Base-by-base conservation (phyloP, 257 asterid genomes). In the Gardenia jasminoides region DNA sequence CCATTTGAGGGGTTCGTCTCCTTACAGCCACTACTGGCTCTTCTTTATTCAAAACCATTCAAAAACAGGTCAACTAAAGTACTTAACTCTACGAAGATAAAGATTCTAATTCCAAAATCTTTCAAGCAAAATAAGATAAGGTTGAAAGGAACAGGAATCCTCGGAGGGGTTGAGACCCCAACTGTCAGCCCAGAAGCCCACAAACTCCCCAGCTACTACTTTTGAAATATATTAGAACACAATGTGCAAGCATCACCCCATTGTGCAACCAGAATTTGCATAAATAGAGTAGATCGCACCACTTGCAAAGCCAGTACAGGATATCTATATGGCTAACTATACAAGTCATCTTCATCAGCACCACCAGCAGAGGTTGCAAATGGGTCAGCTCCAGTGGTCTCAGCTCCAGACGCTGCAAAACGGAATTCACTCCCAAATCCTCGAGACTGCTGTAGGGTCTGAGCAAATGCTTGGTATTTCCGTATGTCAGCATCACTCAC, bases 401-500 rank as follows among this genome's bases (percentile, higher is more conserved):
- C 85, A 1, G 83, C 77, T 26, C 82, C 84, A 20, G 78, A 75
- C 68, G 86, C 95, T 44, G 90, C 68, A 67, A 90, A 90, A 10
- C 92, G 93, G 85, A 90, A 90, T 43, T 90, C 93, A 73, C 86
- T 77, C 41, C 95, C 95, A 59, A 90, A 86, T 47, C 93, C 95
- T 10, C 95, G 86, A 56, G 93, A 89, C 80, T 90, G 95, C 85
- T 87, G 89, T 79, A 90, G 75, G 20, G 90, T 89, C 85, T 87
- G 93, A 47, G 91, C 93, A 78, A 90, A 88, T 10, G 92, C 92
- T 76, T 88, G 92, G 86, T 90, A 90, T 82, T 88, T 90, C 28
- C 91, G 90, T n/a, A 90, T 90, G 84, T 90, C 94, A n/a, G 92
- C 92, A 65, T 88, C 92, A 74, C 94, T 90, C 46, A 88, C 94